These are phyloP conservation scores for Chrysoporthe deuterocubensis DNA, from an alignment of 2,329 filamentous ascomycete genomes.

Conservation along the genomic window DNA sequence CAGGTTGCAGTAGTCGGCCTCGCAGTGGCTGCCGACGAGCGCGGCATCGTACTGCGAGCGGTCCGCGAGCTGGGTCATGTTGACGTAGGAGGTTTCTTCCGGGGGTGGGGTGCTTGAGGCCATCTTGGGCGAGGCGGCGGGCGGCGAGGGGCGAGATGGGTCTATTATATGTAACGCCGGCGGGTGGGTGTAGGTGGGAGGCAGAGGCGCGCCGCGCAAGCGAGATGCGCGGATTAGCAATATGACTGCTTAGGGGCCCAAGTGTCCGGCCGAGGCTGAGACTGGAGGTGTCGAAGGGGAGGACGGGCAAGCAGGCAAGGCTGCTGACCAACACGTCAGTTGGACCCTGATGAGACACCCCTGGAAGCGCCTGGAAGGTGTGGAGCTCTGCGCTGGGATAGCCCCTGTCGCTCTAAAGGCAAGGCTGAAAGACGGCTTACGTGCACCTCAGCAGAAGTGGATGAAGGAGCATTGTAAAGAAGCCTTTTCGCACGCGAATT, in stretches of 20 bases:
- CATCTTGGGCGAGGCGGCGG: slow-evolving; percentile 46
- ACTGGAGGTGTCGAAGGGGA: slow-evolving; percentile 30
- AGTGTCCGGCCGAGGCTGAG: slow-evolving; percentile 41
- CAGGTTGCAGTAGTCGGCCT: slow-evolving; percentile 88
- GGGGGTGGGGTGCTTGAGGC: slow-evolving; percentile 50
- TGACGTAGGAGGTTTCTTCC: slow-evolving; percentile 62
- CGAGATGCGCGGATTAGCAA: slow-evolving; percentile 24
- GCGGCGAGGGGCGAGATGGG: not conserved
- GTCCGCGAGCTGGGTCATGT: slow-evolving; percentile 66
- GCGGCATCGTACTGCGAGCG: slow-evolving; percentile 64
- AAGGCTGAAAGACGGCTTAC: not conserved
- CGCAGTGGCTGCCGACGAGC: slow-evolving; percentile 87
- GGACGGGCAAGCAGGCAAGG: slow-evolving; percentile 3
- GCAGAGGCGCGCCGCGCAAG: slow-evolving; percentile 26
- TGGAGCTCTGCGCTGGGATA: slow-evolving; percentile 3
- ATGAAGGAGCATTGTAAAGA: not conserved
- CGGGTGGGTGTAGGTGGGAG: slow-evolving; percentile 8
- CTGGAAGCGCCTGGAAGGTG: slow-evolving; percentile 19
- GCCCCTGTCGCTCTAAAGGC: not conserved
- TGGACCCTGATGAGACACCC: slow-evolving; percentile 17
- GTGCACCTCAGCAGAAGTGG: not conserved
- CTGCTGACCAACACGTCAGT: slow-evolving; percentile 24
- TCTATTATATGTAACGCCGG: not conserved
- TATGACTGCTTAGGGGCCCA: not conserved
- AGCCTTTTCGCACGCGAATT: not conserved